Evolutionary conservation across 495 filamentous ascomycete genomes (phyloP), one percentile per base, ranked within the genome.

Genomic region (Neurospora terricola): DNA sequence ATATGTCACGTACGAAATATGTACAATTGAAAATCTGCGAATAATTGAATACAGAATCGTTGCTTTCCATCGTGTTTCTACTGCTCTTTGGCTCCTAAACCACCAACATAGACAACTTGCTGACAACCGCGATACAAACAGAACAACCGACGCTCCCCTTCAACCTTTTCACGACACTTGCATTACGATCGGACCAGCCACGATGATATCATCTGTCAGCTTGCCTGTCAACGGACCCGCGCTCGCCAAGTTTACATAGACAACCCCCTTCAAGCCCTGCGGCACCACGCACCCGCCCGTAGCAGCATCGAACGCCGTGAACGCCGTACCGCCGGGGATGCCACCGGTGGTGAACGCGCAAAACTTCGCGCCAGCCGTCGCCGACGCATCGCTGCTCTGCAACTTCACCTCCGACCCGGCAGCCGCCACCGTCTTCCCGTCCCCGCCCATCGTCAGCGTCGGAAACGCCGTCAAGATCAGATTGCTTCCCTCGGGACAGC

Each of bases 401-500:
- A 83, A 78, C 76, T 78, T 80, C 73, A 87, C 77, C 23, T 82
- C 81, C 27, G 78, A 77, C 23, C 84, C 81, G 38, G 82, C 82
- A 66, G 80, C 80, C 48, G 83, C 80, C 23, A 66, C 54, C 54
- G 54, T 66, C 6, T 66, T 30, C 7, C 54, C 54, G 30, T 34
- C 27, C 23, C 54, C 54, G 54, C 54, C 27, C 77, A 90, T 83
- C 68, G 83, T 79, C 45, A 91, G 84, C 18, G 86, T 79, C 4
- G 89, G 87, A 86, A 90, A 89, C 21, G 88, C 81, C 8, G 79
- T 83, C 40, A 91, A 80, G 74, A 84, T 82, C n/a, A 91, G 82
- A 78, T 87, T 86, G 76, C 83, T 85, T 70, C 86, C 88, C 18
- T 79, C 79, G 9, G 89, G 89, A 83, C 89, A 91, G 48, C 83